phyloP scores from a whole-genome alignment of 2,329 filamentous ascomycete genomes.

The Rugonectria rugulosa region DNA sequence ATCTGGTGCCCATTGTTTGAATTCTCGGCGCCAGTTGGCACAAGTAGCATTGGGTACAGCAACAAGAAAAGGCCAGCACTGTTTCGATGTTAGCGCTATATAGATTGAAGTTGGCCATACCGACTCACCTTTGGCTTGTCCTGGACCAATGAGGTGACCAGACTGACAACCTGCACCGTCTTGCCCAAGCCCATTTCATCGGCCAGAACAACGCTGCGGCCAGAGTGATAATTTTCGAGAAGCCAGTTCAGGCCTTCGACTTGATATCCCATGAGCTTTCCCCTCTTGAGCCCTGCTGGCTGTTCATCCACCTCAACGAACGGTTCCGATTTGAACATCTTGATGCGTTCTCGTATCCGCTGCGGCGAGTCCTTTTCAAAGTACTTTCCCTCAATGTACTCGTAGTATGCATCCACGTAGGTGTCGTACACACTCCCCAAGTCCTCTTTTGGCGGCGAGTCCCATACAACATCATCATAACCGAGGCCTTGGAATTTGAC shows the following conservation, averaged over 20 bases:
- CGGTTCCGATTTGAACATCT: slow-evolving; percentile 68
- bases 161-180: slow-evolving; percentile 89
- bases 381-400: slow-evolving; percentile 83
- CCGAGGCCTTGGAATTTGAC: slow-evolving; percentile 93
- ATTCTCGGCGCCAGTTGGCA: slow-evolving; percentile 96
- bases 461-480: slow-evolving; percentile 94
- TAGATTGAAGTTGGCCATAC: neutral
- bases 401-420: slow-evolving; percentile 83
- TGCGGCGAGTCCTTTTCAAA: slow-evolving; percentile 64
- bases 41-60: slow-evolving; percentile 96
- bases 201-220: slow-evolving; percentile 87
- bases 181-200: slow-evolving; percentile 99
- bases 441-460: slow-evolving; percentile 75
- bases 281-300: slow-evolving; percentile 75
- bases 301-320: slow-evolving; percentile 78
- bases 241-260: slow-evolving; percentile 95
- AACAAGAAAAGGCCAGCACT: slow-evolving; percentile 89
- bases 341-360: slow-evolving; percentile 72
- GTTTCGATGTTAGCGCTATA: slow-evolving; percentile 23
- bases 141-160: slow-evolving; percentile 77
- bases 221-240: slow-evolving; percentile 84
- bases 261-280: slow-evolving; percentile 92
- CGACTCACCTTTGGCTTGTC: slow-evolving; percentile 59
- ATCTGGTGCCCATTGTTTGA: slow-evolving; percentile 90
- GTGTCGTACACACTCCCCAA: slow-evolving; percentile 74